Conservation (phyloP, 2,329 filamentous ascomycete genomes). For the Pleurostoma richardsiae region DNA sequence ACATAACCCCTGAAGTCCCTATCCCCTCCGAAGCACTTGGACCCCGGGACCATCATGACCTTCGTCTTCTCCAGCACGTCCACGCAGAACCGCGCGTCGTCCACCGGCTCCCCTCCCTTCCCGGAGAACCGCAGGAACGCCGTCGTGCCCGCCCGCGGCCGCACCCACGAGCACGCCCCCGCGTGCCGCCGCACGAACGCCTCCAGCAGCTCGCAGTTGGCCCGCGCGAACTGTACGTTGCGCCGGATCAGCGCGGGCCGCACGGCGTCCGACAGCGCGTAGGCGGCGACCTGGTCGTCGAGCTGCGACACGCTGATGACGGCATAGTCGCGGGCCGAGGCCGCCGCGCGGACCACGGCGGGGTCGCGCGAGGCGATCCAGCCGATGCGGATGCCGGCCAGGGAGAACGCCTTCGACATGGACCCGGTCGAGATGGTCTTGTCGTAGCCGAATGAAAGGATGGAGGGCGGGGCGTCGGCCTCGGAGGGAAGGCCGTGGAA, state of each 20-base stretch:
- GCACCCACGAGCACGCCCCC: slow-evolving; percentile 63
- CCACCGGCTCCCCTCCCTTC: slow-evolving; percentile 53
- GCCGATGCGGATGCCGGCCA: slow-evolving; percentile 76
- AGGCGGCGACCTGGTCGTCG: slow-evolving; percentile 73
- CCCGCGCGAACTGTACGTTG: slow-evolving; percentile 63
- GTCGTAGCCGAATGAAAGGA: slow-evolving; percentile 66
- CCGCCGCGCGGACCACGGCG: slow-evolving; percentile 58
- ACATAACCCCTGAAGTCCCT: slow-evolving; percentile 70
- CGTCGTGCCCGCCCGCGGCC: slow-evolving; percentile 74
- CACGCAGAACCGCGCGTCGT: slow-evolving; percentile 69
- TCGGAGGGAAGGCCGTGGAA: slow-evolving; percentile 62
- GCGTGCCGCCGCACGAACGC: slow-evolving; percentile 61
- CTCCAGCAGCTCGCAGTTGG: slow-evolving; percentile 62
- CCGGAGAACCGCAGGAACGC: slow-evolving; percentile 68
- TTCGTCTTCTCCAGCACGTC: slow-evolving; percentile 63
- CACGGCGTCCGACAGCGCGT: slow-evolving; percentile 56
- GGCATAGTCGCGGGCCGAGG: slow-evolving; percentile 71
- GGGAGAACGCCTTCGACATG: slow-evolving; percentile 78
- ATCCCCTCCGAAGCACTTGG: slow-evolving; percentile 63
- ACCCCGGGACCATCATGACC: slow-evolving; percentile 71
- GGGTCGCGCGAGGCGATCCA: slow-evolving; percentile 70
- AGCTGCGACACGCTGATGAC: slow-evolving; percentile 81
- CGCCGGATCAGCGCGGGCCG: slow-evolving; percentile 28
- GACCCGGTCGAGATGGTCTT: slow-evolving; percentile 71
- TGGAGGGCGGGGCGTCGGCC: slow-evolving; percentile 55